Base-by-base conservation (phyloP, 805 yeast genomes). In the Cyberlindnera mississippiensis region DNA sequence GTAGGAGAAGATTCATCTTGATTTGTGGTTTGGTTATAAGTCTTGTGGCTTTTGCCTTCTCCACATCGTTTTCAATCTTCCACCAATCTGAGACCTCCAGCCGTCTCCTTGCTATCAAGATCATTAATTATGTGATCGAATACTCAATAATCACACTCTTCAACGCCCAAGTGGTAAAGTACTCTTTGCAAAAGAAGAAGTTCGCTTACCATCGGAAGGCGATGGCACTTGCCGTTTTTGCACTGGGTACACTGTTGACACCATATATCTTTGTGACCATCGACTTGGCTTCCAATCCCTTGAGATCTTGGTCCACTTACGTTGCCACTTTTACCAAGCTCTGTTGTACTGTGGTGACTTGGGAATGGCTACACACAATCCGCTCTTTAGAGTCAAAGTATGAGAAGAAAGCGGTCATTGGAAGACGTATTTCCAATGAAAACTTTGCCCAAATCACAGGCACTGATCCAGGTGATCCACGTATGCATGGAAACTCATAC, bases 291-390 rank as follows among this genome's bases (percentile, higher is more conserved):
- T 68, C 52, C 18, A 56, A 56, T 27, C 65, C 71, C 68, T 60
- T 71, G 19, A 65, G 67, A n/a, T 67, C 67, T 12, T 74, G 83
- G 69, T 69, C 84, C 55, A 60, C 72, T 0, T 63, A 67, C 24
- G 62, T 75, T 4, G 52, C 70, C 11, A 65, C 73, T 4, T 68
- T 79, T 31, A 52, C 76, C 6, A 73, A 75, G 36, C 67, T 78
- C 13, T 67, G 77, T 28, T 60, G 78, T 4, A 62, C 73, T 14
- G 74, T 80, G 1, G 66, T 76, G 18, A 68, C 78, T 1, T 81
- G 85, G 83, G 87, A 82, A 60, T 78, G 87, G 82, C 59, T 79
- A 9, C 74, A 67, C 51, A 71, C 77, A 33, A 76, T 80, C 32
- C 72, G 75, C 47, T 53, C 67, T 14, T 55, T 75, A 33, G 82